phyloP scores from a whole-genome alignment of 2,329 filamentous ascomycete species.

The Aspergillus transmontanensis region DNA sequence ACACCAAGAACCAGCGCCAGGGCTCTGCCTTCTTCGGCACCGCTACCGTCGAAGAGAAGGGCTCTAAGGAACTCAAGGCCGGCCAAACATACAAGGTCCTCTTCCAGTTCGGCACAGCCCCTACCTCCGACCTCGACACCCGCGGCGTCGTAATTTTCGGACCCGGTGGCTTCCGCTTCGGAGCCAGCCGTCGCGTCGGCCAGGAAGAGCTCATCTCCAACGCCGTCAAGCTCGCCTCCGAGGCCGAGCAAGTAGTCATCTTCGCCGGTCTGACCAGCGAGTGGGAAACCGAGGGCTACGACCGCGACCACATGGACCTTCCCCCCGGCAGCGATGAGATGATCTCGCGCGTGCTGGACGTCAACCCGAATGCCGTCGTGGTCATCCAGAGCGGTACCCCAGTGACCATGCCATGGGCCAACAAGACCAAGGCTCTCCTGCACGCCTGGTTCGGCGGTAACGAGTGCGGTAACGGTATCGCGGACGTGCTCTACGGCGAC shows the following conservation, averaged over 20 bases:
- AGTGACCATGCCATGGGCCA: constrained; percentile 53
- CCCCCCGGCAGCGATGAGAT: constrained; percentile 59
- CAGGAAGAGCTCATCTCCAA: constrained; percentile 62
- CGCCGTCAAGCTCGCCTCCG: constrained; percentile 68
- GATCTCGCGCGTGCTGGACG: constrained; percentile 65
- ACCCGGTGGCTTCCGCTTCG: constrained; percentile 64
- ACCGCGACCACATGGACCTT: constrained; percentile 60
- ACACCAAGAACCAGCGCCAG: constrained; percentile 63
- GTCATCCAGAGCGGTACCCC: constrained; percentile 79
- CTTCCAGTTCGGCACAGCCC: constrained; percentile 63
- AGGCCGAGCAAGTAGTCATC: constrained; percentile 75
- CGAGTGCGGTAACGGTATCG: constrained; percentile 79
- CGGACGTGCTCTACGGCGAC: constrained; percentile 74
- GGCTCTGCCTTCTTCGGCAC: constrained; percentile 68
- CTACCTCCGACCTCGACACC: constrained; percentile 59
- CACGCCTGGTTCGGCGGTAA: constrained; percentile 90
- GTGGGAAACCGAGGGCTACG: constrained; percentile 77
- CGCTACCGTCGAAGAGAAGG: constrained; percentile 66
- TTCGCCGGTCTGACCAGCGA: constrained; percentile 78
- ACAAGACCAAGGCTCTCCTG: constrained; percentile 58
- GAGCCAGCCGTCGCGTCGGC: constrained; percentile 62
- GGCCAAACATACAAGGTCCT: constrained; percentile 62
- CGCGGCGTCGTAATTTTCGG: constrained; percentile 54
- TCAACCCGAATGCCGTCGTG: constrained; percentile 70
- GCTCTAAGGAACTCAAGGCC: constrained; percentile 59